phyloP scores from a whole-genome alignment of 257 asterid genomes.

The Datura wrightii region DNA sequence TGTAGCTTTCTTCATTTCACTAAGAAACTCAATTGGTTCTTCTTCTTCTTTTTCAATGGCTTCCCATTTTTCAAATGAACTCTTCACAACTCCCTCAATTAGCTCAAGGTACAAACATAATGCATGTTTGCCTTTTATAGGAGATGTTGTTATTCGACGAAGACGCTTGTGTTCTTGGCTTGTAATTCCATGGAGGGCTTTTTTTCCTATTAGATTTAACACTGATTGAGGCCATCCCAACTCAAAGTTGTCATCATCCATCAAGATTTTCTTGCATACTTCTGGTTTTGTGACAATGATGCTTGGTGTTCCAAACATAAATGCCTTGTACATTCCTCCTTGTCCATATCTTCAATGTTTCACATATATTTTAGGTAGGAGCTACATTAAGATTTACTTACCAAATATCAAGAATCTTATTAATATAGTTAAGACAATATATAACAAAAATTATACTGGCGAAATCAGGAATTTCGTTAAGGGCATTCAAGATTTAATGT shows the following conservation, averaged over 20 bases:
- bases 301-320: slow-evolving; percentile 33
- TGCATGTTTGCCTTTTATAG: slow-evolving; percentile 29
- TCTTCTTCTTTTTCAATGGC: not conserved
- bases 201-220: slow-evolving; percentile 26
- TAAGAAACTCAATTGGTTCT: slow-evolving; percentile 35
- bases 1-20: slow-evolving; percentile 32
- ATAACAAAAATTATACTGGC: not conserved
- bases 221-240: slow-evolving; percentile 35
- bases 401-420: not conserved
- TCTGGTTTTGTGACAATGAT: slow-evolving; percentile 33
- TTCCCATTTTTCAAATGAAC: slow-evolving; percentile 25
- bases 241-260: slow-evolving; percentile 34
- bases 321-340: slow-evolving; percentile 31
- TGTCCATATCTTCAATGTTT: slow-evolving; percentile 29
- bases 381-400: too few relatives aligned
- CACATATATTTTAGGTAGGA: not conserved
- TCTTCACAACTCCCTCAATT: slow-evolving; percentile 24
- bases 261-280: slow-evolving; percentile 31
- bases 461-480: not conserved
- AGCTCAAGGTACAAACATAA: slow-evolving; percentile 20
- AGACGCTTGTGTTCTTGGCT: slow-evolving; percentile 32
- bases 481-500: not conserved
- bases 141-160: slow-evolving; percentile 31
- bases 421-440: not conserved
- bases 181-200: slow-evolving; percentile 33